A percentile compares a stretch with the other conserved stretches of the same genome.
Conservation (phyloP, 306 rosid species). For the Arachis hypogaea region DNA sequence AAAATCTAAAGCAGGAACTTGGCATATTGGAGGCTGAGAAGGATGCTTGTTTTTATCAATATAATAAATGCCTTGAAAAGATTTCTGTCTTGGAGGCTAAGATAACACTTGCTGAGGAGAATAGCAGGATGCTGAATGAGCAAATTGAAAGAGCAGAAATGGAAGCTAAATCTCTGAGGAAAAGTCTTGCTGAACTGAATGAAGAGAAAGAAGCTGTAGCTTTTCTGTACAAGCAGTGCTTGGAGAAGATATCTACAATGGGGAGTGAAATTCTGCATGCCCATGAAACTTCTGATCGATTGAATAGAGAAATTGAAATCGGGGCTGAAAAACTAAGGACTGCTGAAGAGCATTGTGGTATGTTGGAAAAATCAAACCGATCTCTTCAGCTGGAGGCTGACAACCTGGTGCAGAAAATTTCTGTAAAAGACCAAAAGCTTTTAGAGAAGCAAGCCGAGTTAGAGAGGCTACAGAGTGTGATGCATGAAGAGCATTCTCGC, state of each 20-base stretch:
- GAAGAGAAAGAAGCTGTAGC: slow-evolving; percentile 74
- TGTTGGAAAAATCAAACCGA: slow-evolving; percentile 70
- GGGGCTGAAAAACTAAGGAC: slow-evolving; percentile 62
- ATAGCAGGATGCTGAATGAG: slow-evolving; percentile 62
- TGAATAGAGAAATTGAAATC: slow-evolving; percentile 56
- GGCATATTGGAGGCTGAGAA: slow-evolving; percentile 68
- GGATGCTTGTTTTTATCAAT: slow-evolving; percentile 65
- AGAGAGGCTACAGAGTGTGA: slow-evolving; percentile 67
- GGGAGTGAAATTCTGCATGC: slow-evolving; percentile 69
- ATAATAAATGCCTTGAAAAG: slow-evolving; percentile 65
- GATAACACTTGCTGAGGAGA: slow-evolving; percentile 70
- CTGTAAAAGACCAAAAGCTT: slow-evolving; percentile 76
- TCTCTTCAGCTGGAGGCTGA: slow-evolving; percentile 73
- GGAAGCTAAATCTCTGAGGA: slow-evolving; percentile 65
- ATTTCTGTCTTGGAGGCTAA: slow-evolving; percentile 73
- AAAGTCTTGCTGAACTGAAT: slow-evolving; percentile 50
- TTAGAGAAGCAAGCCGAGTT: slow-evolving; percentile 68
- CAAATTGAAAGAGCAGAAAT: slow-evolving; percentile 62
- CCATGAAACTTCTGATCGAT: slow-evolving; percentile 56
- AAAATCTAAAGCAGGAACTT: slow-evolving; percentile 63
- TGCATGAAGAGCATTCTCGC: slow-evolving; percentile 75
- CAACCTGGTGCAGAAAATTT: slow-evolving; percentile 70
- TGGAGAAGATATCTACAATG: slow-evolving; percentile 69
- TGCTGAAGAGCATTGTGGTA: slow-evolving; percentile 60
- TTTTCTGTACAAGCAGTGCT: slow-evolving; percentile 62